These are phyloP conservation scores for Phoma sp. DNA, from an alignment of 2,329 filamentous ascomycete genomes.

Conservation along the genomic window DNA sequence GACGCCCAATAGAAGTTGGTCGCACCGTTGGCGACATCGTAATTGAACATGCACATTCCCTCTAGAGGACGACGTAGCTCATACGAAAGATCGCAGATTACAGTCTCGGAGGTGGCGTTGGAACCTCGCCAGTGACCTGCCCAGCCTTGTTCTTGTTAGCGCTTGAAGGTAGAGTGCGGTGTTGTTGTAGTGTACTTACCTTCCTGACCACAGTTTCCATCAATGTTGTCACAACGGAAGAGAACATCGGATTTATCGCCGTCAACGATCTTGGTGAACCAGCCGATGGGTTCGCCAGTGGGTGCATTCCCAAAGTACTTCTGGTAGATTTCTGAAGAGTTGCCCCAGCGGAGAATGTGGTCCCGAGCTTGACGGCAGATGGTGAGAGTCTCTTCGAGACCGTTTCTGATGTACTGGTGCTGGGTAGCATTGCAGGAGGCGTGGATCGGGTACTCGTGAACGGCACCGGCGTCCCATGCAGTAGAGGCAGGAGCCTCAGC, in stretches of 20 bases:
- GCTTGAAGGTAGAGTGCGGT: background rate
- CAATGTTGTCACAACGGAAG: conserved; percentile 73
- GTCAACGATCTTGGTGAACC: conserved; percentile 65
- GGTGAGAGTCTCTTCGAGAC: conserved; percentile 63
- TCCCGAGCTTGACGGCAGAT: conserved; percentile 67
- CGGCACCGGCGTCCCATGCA: conserved; percentile 48
- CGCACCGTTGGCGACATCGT: conserved; percentile 63
- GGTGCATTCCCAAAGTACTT: conserved; percentile 71
- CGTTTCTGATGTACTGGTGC: conserved; percentile 61
- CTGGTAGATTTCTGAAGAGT: conserved; percentile 63
- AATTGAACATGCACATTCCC: conserved; percentile 67
- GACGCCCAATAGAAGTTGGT: conserved; percentile 70
- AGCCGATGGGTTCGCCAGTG: conserved; percentile 65
- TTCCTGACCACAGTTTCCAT: conserved; percentile 63
- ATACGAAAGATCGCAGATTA: conserved; percentile 72
- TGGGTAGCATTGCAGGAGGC: conserved; percentile 70
- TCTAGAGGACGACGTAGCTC: conserved; percentile 62
- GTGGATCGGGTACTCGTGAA: conserved; percentile 61
- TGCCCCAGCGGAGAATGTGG: conserved; percentile 65
- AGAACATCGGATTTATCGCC: conserved; percentile 64
- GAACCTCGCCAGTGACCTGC: conserved; percentile 71
- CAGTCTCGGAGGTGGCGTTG: conserved; percentile 71
- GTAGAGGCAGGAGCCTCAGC: conserved; percentile 26
- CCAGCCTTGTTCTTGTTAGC: conserved; percentile 56
- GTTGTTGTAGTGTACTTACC: conserved; percentile 24